These are phyloP conservation scores for Diaporthe velutina DNA, from an alignment of 2,329 filamentous ascomycete species.

Conservation along the genomic window DNA sequence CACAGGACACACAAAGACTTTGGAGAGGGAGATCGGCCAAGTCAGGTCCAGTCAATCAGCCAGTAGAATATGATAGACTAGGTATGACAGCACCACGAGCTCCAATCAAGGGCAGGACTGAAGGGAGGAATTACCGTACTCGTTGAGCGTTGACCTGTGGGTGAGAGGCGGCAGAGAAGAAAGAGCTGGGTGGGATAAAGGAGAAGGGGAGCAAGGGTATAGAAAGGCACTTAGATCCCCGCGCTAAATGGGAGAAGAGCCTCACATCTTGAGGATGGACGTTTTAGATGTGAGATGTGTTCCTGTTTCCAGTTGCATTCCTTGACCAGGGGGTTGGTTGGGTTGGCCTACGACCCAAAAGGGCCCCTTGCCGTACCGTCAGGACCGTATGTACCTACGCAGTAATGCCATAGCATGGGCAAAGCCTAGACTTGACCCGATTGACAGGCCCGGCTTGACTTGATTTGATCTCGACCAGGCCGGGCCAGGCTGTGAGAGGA, in stretches of 20 bases:
- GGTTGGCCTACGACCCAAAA: neutral
- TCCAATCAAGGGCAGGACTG: conserved; percentile 2
- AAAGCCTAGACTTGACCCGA: neutral
- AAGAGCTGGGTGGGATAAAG: neutral
- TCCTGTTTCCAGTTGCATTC: conserved; percentile 31
- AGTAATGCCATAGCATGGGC: neutral
- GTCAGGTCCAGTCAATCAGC: neutral
- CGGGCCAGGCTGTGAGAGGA: neutral
- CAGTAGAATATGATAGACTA: neutral
- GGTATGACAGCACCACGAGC: neutral
- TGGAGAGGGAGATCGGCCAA: too few relatives aligned
- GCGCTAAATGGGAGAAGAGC: conserved; percentile 17
- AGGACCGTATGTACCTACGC: neutral
- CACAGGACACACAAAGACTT: too few relatives aligned
- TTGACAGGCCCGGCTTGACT: neutral
- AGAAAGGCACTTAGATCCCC: neutral
- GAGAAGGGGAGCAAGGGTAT: conserved; percentile 4
- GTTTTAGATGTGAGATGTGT: conserved; percentile 30
- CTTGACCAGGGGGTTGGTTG: neutral
- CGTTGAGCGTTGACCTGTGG: neutral
- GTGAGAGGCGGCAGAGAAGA: neutral
- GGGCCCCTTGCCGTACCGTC: neutral
- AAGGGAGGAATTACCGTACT: conserved; percentile 9
- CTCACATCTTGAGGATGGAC: conserved; percentile 13
- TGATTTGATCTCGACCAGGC: conserved; percentile 4